Base-by-base conservation (phyloP, 352 stramenopile species). In the Phytophthora pluvialis region DNA sequence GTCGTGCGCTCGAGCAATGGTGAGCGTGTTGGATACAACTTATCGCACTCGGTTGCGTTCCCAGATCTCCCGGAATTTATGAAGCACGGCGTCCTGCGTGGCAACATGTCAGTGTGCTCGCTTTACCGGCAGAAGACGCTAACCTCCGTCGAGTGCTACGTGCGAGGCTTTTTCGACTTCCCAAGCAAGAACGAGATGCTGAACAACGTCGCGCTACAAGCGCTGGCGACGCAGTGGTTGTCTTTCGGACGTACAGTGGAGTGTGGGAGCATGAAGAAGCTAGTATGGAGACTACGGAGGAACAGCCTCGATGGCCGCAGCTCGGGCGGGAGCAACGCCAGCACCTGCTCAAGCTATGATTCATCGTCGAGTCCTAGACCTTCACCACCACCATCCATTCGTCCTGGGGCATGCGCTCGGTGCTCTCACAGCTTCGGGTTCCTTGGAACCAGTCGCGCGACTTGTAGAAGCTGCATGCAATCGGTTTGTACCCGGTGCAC, bases 21-120 rank as follows among this genome's bases (percentile, higher is more conserved):
- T n/a, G 63, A 73, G 38, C 68, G 70, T 28, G 53, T 83, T 16
- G 72, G 72, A 15, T 86, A 80, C 60, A 75, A 71, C 28, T 47
- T 83, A 21, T 59, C 70, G 33, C 77, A 86, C 50, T 86, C 77
- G 13, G 68, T 86, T 9, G 64, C 64, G 10, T 76, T 83, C 16
- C 58, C 72, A 15, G 51, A 76, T 31, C 57, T 73, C 18, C 61
- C 59, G 7, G 46, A 55, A 12, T 70, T 83, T 12, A 47, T 45
- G 26, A 44, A 40, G 8, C 43, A 74, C 28, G 67, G 55, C 3
- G 59, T 82, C 18, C 51, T 62, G n/a, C 64, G 77, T n/a, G 71
- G 71, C 15, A 73, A 77, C 28, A 77, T 85, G 61, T 81, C 73
- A 0, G 51, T 82, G 18, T 85, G 73, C 50, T 74, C 67, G 31